A percentile compares a stretch with the other conserved stretches of the same genome.
phyloP scores from a whole-genome alignment of 2,329 filamentous ascomycete genomes.

The Acephala macrosclerotiorum region DNA sequence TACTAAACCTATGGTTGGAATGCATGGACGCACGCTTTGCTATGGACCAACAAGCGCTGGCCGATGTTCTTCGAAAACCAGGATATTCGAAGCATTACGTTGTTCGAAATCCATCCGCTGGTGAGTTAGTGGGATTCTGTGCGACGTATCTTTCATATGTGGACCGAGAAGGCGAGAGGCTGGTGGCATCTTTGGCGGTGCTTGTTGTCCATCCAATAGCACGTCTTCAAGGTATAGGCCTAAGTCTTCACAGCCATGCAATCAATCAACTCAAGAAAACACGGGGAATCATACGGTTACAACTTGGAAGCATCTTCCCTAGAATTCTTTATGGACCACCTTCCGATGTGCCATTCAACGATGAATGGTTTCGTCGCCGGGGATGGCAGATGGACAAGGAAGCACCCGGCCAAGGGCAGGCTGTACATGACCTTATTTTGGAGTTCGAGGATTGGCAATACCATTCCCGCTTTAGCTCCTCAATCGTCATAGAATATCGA shows the following conservation, averaged over 20 bases:
- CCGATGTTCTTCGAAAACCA: conserved; percentile 57
- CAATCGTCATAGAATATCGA: background rate
- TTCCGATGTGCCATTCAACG: conserved; percentile 44
- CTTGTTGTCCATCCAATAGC: conserved; percentile 59
- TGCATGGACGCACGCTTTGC: conserved; percentile 49
- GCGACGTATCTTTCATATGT: conserved; percentile 66
- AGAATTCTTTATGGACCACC: conserved; percentile 63
- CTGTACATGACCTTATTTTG: conserved; percentile 62
- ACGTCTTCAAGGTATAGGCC: conserved; percentile 59
- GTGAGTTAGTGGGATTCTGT: conserved; percentile 61
- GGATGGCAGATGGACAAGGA: conserved; percentile 59
- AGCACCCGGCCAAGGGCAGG: conserved; percentile 55
- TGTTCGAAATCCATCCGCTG: conserved; percentile 55
- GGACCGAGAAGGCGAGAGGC: conserved; percentile 57
- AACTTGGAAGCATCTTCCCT: conserved; percentile 66
- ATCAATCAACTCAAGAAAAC: conserved; percentile 56
- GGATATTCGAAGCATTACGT: conserved; percentile 65
- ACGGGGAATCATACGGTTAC: conserved; percentile 59
- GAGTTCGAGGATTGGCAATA: conserved; percentile 55
- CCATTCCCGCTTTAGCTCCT: background rate
- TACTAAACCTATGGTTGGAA: conserved; percentile 40
- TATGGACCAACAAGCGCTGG: conserved; percentile 52
- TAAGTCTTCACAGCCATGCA: conserved; percentile 60
- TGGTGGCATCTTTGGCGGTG: conserved; percentile 63
- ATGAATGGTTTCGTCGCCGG: conserved; percentile 61